These are phyloP conservation scores for Fistulinella staudtii DNA, from an alignment of 1,284 basidiomycete genomes.

Conservation along the genomic window DNA sequence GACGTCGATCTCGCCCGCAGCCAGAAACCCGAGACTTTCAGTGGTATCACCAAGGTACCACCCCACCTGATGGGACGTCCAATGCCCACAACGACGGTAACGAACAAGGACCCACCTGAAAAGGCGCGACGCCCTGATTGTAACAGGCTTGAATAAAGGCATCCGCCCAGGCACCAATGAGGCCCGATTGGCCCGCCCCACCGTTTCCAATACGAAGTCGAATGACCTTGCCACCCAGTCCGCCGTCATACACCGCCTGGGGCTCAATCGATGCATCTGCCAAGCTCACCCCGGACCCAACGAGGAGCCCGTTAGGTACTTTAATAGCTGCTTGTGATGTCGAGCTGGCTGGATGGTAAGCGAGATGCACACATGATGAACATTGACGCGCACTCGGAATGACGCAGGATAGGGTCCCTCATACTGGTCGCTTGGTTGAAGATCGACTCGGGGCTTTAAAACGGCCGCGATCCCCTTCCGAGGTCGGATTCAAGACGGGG, in stretches of 20 bases:
- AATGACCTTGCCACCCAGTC: conserved; percentile 18
- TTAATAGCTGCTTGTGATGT: neutral
- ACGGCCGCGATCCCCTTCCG: neutral
- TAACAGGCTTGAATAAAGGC: conserved; percentile 41
- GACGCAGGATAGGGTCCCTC: neutral
- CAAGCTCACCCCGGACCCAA: conserved; percentile 4
- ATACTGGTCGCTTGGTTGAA: neutral
- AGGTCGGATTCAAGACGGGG: too few species aligned
- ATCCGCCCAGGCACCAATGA: conserved; percentile 43
- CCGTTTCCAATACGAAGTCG: conserved; percentile 45
- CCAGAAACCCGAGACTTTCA: conserved; percentile 39
- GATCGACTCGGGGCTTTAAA: neutral
- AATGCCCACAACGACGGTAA: neutral
- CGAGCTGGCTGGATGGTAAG: too few species aligned
- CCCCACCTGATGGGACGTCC: conserved; percentile 34
- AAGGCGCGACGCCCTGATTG: conserved; percentile 26
- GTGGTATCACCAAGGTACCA: conserved; percentile 53
- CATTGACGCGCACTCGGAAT: conserved; percentile 2
- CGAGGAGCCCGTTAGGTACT: conserved; percentile 1
- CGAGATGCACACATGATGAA: too few species aligned
- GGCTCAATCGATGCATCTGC: conserved; percentile 11
- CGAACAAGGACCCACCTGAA: conserved; percentile 32
- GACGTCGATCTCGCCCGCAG: conserved; percentile 39
- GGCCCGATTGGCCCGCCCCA: conserved; percentile 46
- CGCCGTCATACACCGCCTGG: conserved; percentile 17